Percentiles rank a stretch among this genome's conserved stretches.
phyloP scores from a whole-genome alignment of 176 grass and related monocot genomes.

The Musa beccarii region DNA sequence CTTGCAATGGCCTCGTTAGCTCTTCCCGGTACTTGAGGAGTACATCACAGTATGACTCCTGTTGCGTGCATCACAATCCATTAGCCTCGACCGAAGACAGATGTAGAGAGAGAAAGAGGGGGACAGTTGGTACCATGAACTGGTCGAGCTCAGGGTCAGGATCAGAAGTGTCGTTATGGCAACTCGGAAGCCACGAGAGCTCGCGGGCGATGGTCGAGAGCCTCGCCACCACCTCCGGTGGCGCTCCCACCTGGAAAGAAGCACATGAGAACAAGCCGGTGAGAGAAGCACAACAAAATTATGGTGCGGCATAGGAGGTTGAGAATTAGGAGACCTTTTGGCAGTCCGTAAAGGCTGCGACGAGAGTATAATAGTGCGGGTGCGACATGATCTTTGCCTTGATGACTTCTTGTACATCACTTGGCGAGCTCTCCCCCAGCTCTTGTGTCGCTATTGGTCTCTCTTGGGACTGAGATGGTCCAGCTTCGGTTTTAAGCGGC shows the following conservation, averaged over 20 bases:
- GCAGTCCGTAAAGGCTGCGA: conserved; percentile 62
- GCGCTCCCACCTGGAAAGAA: conserved; percentile 19
- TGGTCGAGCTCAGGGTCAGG: conserved; percentile 74
- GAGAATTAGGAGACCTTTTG: conserved; percentile 43
- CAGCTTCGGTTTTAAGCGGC: conserved; percentile 14
- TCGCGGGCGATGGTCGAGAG: conserved; percentile 37
- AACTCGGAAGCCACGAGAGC: conserved; percentile 15
- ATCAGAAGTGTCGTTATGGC: conserved; percentile 11
- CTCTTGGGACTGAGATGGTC: background rate
- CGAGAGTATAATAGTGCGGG: conserved; percentile 55
- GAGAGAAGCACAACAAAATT: background rate
- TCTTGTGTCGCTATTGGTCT: background rate
- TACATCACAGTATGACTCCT: conserved; percentile 53
- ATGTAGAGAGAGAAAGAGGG: background rate
- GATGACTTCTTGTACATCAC: conserved; percentile 29
- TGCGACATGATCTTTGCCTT: conserved; percentile 91
- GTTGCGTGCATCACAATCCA: background rate
- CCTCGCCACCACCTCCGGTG: conserved; percentile 46
- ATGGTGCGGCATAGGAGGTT: background rate
- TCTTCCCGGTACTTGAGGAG: conserved; percentile 53
- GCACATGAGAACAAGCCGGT: background rate
- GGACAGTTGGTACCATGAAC: conserved; percentile 50
- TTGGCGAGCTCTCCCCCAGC: conserved; percentile 15
- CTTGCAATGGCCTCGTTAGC: conserved; percentile 58
- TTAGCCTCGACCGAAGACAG: background rate